These are phyloP conservation scores for Cercospora nicotianae DNA, from an alignment of 2,329 filamentous ascomycete genomes.

Conservation along the genomic window DNA sequence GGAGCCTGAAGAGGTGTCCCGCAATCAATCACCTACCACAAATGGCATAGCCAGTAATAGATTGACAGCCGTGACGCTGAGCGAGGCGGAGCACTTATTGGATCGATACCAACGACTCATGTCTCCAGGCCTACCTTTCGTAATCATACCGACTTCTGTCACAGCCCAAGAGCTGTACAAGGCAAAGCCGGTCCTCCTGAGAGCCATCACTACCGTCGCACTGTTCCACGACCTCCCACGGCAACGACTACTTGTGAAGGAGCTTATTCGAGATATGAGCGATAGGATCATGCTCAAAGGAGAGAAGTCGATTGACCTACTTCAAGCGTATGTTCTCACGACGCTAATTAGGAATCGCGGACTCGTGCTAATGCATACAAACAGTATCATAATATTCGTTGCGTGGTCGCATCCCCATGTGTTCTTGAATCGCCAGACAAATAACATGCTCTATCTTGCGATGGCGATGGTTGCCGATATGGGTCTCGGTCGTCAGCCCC, in stretches of 20 bases:
- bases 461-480: conserved; percentile 33
- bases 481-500: conserved; percentile 31
- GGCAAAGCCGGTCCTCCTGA: conserved; percentile 34
- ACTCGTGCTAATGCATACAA: conserved; percentile 26
- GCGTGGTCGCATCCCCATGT: conserved; percentile 32
- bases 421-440: conserved; percentile 34
- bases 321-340: conserved; percentile 26
- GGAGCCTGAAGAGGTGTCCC: not conserved
- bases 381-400: conserved; percentile 18
- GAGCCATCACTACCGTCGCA: conserved; percentile 34
- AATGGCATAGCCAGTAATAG: not conserved
- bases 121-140: conserved; percentile 32
- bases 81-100: conserved; percentile 33
- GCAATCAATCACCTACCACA: not conserved
- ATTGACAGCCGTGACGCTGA: conserved; percentile 23
- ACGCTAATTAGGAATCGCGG: conserved; percentile 1
- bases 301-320: conserved; percentile 35
- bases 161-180: conserved; percentile 29
- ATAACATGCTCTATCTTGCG: conserved; percentile 35
- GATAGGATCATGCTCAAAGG: conserved; percentile 35
- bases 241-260: conserved; percentile 32
- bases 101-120: conserved; percentile 33
- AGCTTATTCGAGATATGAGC: conserved; percentile 34
- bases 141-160: conserved; percentile 25
- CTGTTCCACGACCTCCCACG: conserved; percentile 33